Conservation (phyloP, 108 stramenopile genomes). For the Aurantiochytrium sp. region DNA sequence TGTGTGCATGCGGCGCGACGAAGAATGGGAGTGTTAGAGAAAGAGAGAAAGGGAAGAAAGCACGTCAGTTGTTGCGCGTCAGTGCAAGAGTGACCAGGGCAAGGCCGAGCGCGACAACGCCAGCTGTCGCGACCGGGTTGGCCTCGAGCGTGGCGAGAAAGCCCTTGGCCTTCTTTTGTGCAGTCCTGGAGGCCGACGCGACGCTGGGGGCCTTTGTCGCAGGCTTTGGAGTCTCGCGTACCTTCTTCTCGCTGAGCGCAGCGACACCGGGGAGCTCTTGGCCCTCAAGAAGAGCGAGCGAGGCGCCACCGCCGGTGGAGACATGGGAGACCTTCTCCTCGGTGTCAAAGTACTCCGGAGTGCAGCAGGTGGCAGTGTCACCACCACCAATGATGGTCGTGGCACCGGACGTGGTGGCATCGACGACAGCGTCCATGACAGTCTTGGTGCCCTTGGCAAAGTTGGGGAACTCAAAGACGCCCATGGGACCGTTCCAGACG, state of each 20-base stretch:
- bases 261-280: slow-evolving; percentile 70
- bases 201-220: neutral
- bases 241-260: slow-evolving; percentile 48
- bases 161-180: too few species aligned
- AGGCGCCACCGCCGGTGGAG: slow-evolving; percentile 90
- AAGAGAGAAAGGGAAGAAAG: too few species aligned
- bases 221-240: neutral
- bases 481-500: slow-evolving; percentile 98
- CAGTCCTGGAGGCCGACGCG: too few species aligned
- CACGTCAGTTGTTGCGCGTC: neutral
- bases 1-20: too few species aligned
- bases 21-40: too few species aligned
- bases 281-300: slow-evolving; percentile 91
- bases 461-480: slow-evolving; percentile 89
- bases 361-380: slow-evolving; percentile 94
- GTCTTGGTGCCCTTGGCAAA: slow-evolving; percentile 86
- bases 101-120: neutral
- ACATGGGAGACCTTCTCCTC: slow-evolving; percentile 95
- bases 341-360: slow-evolving; percentile 67
- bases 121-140: neutral
- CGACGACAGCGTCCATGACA: slow-evolving; percentile 87
- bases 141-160: neutral
- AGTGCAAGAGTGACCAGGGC: neutral
- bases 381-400: slow-evolving; percentile 98
- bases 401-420: slow-evolving; percentile 76